phyloP scores from a whole-genome alignment of 2,329 filamentous ascomycete genomes.

The Acephala macrosclerotiorum region DNA sequence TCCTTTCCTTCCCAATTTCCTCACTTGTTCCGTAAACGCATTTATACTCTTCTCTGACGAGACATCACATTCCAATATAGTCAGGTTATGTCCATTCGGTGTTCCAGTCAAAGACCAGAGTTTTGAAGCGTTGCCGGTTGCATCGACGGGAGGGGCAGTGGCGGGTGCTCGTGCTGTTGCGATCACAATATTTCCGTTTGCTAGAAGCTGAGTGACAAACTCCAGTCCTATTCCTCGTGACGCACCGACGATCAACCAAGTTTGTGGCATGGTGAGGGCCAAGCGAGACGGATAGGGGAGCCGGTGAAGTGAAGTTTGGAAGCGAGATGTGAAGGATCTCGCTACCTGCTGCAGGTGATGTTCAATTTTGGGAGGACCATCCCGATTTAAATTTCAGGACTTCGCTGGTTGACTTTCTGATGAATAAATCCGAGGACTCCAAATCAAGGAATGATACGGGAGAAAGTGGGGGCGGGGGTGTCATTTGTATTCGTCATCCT shows the following conservation, averaged over 20 bases:
- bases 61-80: slow-evolving; percentile 56
- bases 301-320: background rate
- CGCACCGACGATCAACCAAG: slow-evolving; percentile 55
- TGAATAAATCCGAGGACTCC: too few species aligned
- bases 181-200: slow-evolving; percentile 51
- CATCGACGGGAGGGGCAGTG: slow-evolving; percentile 38
- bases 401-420: too few species aligned
- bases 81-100: slow-evolving; percentile 46
- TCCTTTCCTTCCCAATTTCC: slow-evolving; percentile 23
- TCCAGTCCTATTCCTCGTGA: slow-evolving; percentile 55
- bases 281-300: background rate
- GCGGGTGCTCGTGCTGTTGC: slow-evolving; percentile 52
- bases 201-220: slow-evolving; percentile 50
- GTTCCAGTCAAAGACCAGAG: slow-evolving; percentile 52
- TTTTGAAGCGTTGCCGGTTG: slow-evolving; percentile 36
- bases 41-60: slow-evolving; percentile 58
- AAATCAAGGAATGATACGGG: background rate
- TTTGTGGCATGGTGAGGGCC: slow-evolving; percentile 28
- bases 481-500: background rate
- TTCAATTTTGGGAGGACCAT: too few species aligned
- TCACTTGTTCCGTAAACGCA: slow-evolving; percentile 30
- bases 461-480: slow-evolving; percentile 11
- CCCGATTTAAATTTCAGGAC: too few species aligned
- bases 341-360: background rate
- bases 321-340: background rate